phyloP scores from a whole-genome alignment of 495 filamentous ascomycete species.

The Aspergillus nidulans region DNA sequence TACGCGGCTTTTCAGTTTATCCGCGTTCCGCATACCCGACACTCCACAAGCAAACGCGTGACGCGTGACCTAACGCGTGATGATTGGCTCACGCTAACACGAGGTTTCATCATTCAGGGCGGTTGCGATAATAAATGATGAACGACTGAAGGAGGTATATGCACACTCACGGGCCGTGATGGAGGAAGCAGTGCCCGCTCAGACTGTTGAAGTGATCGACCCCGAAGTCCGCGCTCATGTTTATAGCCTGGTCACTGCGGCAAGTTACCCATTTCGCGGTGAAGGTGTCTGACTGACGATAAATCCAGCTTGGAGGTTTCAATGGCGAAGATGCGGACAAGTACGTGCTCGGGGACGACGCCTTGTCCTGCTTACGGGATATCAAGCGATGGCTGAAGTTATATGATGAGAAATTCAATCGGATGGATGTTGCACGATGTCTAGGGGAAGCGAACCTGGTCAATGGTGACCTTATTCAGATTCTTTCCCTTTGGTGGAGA shows the following conservation, averaged over 20 bases:
- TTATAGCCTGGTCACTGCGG: constrained; percentile 85
- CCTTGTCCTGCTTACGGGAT: constrained; percentile 85
- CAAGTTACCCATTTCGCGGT: constrained; percentile 43
- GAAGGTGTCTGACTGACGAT: constrained; percentile 19
- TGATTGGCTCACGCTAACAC: constrained; percentile 13
- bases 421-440: constrained; percentile 92
- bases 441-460: constrained; percentile 91
- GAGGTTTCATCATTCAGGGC: background rate
- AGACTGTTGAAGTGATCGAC: constrained; percentile 57
- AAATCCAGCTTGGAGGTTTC: constrained; percentile 73
- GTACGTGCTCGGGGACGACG: constrained; percentile 88
- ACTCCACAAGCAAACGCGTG: constrained; percentile 16
- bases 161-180: constrained; percentile 24
- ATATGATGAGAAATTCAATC: constrained; percentile 90
- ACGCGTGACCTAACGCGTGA: constrained; percentile 36
- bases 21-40: constrained; percentile 28
- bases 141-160: background rate
- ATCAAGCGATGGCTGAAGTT: constrained; percentile 89
- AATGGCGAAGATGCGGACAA: constrained; percentile 73
- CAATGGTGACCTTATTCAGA: constrained; percentile 82
- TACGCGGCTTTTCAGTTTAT: constrained; percentile 25
- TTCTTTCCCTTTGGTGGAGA: constrained; percentile 72
- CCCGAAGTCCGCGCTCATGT: constrained; percentile 88
- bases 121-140: background rate
- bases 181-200: constrained; percentile 36